Evolutionary conservation across 2,329 filamentous ascomycete genomes (phyloP).

Genomic region (Aspergillus floridensis): DNA sequence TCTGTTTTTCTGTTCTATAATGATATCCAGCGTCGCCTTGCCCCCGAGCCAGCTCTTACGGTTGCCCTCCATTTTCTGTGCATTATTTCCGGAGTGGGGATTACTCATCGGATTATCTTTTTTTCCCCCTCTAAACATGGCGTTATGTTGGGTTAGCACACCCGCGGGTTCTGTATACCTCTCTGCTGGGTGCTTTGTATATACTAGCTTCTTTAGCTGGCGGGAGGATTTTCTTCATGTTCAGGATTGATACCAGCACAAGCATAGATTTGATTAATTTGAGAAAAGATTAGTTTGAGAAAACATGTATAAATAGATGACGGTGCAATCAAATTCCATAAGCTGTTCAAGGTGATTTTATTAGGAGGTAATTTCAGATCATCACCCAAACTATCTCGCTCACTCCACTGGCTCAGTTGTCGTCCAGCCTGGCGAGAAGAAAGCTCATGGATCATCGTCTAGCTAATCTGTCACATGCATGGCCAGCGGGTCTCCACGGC

Average conservation of each 20-base stretch:
- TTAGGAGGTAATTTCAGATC: too few species aligned
- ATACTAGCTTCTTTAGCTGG: slow-evolving; percentile 12
- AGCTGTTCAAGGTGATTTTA: too few species aligned
- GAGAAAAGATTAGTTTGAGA: not conserved
- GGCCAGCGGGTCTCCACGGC: not conserved
- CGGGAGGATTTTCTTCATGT: not conserved
- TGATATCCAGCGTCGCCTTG: slow-evolving; percentile 29
- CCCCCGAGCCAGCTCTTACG: slow-evolving; percentile 22
- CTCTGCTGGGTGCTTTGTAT: slow-evolving; percentile 11
- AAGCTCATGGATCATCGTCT: too few species aligned
- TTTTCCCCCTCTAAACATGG: not conserved
- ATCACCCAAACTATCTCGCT: too few species aligned
- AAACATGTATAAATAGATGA: not conserved
- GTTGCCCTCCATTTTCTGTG: slow-evolving; percentile 14
- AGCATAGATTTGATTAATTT: slow-evolving; percentile 11
- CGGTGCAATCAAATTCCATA: not conserved
- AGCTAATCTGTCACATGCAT: not conserved
- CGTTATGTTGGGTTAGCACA: not conserved
- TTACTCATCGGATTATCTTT: slow-evolving; percentile 1
- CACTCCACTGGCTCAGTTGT: too few species aligned
- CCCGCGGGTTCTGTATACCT: slow-evolving; percentile 6
- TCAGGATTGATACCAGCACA: slow-evolving; percentile 10
- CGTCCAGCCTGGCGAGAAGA: too few species aligned
- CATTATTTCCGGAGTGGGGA: slow-evolving; percentile 7
- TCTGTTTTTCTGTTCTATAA: slow-evolving; percentile 16